phyloP scores from a whole-genome alignment of 306 rosid species.

The Cotoneaster glaucophyllus region DNA sequence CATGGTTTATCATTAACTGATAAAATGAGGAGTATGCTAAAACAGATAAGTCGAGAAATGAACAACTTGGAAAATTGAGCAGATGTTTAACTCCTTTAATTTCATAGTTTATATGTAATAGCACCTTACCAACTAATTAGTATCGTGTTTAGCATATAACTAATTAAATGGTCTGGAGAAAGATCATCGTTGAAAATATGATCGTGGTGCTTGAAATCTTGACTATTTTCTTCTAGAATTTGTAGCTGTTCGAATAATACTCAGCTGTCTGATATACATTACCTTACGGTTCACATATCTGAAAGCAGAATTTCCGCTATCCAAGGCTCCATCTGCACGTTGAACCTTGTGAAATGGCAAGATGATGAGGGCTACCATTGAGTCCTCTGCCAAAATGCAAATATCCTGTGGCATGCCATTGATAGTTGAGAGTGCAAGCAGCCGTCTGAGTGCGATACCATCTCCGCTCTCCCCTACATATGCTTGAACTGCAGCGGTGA shows the following conservation, averaged over 20 bases:
- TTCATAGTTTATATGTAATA: neutral
- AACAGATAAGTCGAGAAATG: neutral
- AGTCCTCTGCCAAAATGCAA: constrained; percentile 67
- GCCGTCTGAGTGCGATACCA: constrained; percentile 47
- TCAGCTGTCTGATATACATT: constrained; percentile 2
- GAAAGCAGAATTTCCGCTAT: constrained; percentile 55
- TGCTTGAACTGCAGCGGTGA: constrained; percentile 47
- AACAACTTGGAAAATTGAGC: neutral
- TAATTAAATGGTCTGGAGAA: neutral
- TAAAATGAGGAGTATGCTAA: neutral
- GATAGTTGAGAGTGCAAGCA: constrained; percentile 53
- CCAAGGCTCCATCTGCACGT: constrained; percentile 46
- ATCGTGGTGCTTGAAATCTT: neutral
- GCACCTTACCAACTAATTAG: neutral
- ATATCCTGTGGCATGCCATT: constrained; percentile 57
- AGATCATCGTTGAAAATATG: neutral
- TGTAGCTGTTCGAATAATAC: neutral
- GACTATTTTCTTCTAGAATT: neutral
- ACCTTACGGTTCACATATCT: constrained; percentile 86
- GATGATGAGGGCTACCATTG: constrained; percentile 61
- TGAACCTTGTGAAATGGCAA: constrained; percentile 78
- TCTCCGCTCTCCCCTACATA: constrained; percentile 35
- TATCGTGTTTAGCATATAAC: neutral
- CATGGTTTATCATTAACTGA: neutral
- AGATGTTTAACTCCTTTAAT: neutral